Conservation (phyloP, 2,329 filamentous ascomycete species). For the Arthrobotrys megalospora region DNA sequence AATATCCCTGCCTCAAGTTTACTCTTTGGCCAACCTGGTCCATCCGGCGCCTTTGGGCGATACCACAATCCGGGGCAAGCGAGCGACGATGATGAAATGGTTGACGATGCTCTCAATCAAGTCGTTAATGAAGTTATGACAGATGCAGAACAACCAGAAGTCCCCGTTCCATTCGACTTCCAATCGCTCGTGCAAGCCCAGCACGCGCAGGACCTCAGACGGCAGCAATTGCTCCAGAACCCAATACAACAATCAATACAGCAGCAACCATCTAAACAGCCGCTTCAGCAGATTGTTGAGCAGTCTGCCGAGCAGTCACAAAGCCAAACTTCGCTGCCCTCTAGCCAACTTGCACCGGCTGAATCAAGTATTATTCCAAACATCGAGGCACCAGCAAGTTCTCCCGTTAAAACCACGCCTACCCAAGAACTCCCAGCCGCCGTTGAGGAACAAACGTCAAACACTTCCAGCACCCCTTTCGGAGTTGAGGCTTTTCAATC, state of each 20-base stretch:
- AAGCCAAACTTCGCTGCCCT: background rate
- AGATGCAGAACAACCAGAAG: conserved; percentile 41
- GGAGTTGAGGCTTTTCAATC: conserved; percentile 8
- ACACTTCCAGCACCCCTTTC: background rate
- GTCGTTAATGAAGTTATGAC: conserved; percentile 54
- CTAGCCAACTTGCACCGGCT: background rate
- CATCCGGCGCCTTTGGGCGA: conserved; percentile 10
- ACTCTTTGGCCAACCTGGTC: conserved; percentile 48
- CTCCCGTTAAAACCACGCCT: background rate
- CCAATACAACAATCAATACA: background rate
- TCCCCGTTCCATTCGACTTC: conserved; percentile 22
- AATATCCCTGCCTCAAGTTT: conserved; percentile 8
- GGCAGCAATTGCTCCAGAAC: background rate
- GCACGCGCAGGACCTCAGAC: conserved; percentile 13
- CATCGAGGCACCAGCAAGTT: background rate
- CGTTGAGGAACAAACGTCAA: background rate
- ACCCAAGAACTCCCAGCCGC: conserved; percentile 6
- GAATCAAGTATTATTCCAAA: background rate
- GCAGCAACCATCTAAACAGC: conserved; percentile 1
- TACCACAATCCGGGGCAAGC: conserved; percentile 10
- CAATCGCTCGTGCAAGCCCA: conserved; percentile 7
- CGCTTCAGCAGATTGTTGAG: background rate
- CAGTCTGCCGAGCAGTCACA: conserved; percentile 13
- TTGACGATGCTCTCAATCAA: conserved; percentile 48
- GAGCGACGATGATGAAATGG: conserved; percentile 53